Evolutionary conservation across 371 early-diverging fungal species (phyloP).

Genomic region (Mortierella sp.): DNA sequence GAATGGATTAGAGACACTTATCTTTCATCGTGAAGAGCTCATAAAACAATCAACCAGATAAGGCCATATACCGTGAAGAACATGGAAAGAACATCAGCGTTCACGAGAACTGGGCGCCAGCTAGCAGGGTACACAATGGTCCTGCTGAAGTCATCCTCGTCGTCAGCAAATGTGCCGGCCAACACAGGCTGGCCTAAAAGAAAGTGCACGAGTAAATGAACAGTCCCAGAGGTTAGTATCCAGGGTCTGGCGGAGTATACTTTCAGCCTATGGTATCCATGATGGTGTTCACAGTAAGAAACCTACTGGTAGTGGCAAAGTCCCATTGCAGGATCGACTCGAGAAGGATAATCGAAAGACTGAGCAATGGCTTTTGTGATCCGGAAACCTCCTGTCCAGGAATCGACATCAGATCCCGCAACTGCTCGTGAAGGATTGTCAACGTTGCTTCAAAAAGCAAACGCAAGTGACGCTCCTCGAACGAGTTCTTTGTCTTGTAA

Average conservation of each 20-base stretch:
- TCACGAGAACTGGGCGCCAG: slow-evolving; percentile 65
- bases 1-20: background rate
- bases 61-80: slow-evolving; percentile 65
- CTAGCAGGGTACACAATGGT: slow-evolving; percentile 63
- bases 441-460: slow-evolving; percentile 64
- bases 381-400: slow-evolving; percentile 51
- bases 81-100: slow-evolving; percentile 67
- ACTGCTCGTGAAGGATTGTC: slow-evolving; percentile 61
- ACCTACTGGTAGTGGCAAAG: slow-evolving; percentile 67
- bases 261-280: background rate
- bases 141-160: slow-evolving; percentile 63
- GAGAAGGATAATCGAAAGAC: slow-evolving; percentile 60
- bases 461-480: slow-evolving; percentile 67
- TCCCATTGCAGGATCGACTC: slow-evolving; percentile 81
- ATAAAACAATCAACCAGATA: background rate
- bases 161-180: slow-evolving; percentile 61
- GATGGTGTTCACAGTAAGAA: background rate
- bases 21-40: background rate
- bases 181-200: slow-evolving; percentile 42
- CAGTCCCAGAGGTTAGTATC: background rate
- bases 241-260: background rate
- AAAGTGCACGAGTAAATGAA: background rate
- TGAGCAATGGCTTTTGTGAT: slow-evolving; percentile 43
- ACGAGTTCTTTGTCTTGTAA: slow-evolving; percentile 73
- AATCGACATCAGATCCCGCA: slow-evolving; percentile 38